Conservation (phyloP, 306 rosid genomes). For the Inga laurina region DNA sequence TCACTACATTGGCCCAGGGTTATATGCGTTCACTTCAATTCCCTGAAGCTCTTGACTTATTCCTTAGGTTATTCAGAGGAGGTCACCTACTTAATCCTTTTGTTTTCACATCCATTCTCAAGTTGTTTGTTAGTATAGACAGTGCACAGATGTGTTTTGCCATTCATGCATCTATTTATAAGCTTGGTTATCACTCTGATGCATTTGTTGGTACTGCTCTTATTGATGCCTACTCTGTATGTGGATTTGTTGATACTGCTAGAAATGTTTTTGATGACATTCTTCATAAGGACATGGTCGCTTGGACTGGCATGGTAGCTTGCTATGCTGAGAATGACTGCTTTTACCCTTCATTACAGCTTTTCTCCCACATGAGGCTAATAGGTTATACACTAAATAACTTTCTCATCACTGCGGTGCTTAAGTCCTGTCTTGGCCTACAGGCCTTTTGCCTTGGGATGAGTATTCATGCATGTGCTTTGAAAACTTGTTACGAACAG, state of each 20-base stretch:
- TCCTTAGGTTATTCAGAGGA: neutral
- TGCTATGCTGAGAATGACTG: neutral
- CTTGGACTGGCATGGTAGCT: slow-evolving; percentile 7
- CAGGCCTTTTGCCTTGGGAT: neutral
- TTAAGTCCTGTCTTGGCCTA: neutral
- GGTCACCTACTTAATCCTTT: neutral
- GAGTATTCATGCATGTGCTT: neutral
- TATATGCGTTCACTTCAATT: neutral
- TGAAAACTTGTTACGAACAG: neutral
- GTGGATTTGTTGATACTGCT: neutral
- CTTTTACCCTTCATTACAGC: neutral
- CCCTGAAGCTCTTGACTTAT: neutral
- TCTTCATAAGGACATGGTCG: neutral
- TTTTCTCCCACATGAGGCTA: neutral
- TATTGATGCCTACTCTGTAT: slow-evolving; percentile 1
- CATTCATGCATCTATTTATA: neutral
- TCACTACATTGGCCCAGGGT: neutral
- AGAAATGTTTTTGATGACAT: neutral
- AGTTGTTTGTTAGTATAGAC: slow-evolving; percentile 1
- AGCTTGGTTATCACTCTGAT: neutral
- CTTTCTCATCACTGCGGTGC: neutral
- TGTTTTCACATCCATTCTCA: neutral
- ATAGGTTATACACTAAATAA: neutral
- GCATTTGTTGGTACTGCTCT: neutral
- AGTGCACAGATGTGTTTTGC: neutral